A percentile compares a stretch with the other conserved stretches of the same genome.
phyloP scores from a whole-genome alignment of 176 grass and related monocot species.

The Lolium perenne region DNA sequence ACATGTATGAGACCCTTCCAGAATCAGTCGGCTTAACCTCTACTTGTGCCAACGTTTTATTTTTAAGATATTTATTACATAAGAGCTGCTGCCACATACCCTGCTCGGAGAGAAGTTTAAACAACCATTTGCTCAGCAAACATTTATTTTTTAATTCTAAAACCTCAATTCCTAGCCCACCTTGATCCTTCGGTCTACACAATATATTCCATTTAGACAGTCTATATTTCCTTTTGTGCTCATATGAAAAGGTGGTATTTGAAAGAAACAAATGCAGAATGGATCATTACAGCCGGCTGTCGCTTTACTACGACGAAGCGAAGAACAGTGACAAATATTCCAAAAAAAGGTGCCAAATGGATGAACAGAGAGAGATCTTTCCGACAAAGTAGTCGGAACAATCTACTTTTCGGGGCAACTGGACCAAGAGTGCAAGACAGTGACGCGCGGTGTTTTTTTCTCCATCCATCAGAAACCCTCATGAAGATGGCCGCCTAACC shows the following conservation, averaged over 20 bases:
- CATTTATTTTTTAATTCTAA: too few species aligned
- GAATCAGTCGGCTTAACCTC: too few species aligned
- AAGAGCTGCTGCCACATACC: too few species aligned
- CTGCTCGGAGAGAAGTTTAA: too few species aligned
- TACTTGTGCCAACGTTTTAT: too few species aligned
- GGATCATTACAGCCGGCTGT: constrained; percentile 2
- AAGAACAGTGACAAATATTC: constrained; percentile 4
- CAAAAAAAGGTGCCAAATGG: background rate
- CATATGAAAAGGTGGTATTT: background rate
- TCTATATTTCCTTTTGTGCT: background rate
- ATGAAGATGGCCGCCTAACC: constrained; percentile 31
- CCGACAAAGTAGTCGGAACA: constrained; percentile 2
- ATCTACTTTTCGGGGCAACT: constrained; percentile 19
- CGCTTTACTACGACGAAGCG: constrained; percentile 8
- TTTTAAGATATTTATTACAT: too few species aligned
- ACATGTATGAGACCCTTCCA: too few species aligned
- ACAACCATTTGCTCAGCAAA: too few species aligned
- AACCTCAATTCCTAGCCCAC: too few species aligned
- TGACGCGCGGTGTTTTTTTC: background rate
- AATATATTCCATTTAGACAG: too few species aligned
- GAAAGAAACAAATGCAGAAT: background rate
- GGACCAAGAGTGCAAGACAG: constrained; percentile 23
- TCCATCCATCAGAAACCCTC: background rate
- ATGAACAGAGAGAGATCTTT: constrained; percentile 24
- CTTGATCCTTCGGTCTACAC: too few species aligned